Percentiles rank a stretch among this genome's conserved stretches.
These are phyloP conservation scores for Huntiella abstrusa DNA, from an alignment of 2,329 filamentous ascomycete species.

Conservation along the genomic window DNA sequence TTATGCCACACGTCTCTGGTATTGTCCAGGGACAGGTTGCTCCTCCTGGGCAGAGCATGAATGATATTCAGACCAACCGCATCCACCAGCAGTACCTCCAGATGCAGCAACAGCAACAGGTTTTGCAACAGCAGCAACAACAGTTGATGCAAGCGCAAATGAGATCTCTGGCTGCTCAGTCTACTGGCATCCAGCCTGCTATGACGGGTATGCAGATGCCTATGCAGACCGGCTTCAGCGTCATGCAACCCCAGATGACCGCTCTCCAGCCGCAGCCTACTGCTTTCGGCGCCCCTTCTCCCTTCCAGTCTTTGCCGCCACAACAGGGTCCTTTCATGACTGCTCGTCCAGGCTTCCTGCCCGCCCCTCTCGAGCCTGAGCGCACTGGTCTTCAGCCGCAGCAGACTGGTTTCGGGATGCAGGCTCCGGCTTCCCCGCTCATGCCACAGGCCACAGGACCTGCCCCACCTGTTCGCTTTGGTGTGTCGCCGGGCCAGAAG, in stretches of 20 bases:
- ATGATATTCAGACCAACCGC: slow-evolving; percentile 49
- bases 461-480: slow-evolving; percentile 74
- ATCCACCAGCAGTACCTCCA: slow-evolving; percentile 41
- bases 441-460: slow-evolving; percentile 37
- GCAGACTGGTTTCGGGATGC: slow-evolving; percentile 16
- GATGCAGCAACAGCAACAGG: slow-evolving; percentile 25
- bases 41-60: slow-evolving; percentile 56
- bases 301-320: slow-evolving; percentile 8
- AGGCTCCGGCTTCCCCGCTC: slow-evolving; percentile 5
- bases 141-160: slow-evolving; percentile 22
- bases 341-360: slow-evolving; percentile 24
- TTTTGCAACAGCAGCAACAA: slow-evolving; percentile 21
- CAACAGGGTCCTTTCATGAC: slow-evolving; percentile 10
- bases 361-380: slow-evolving; percentile 40
- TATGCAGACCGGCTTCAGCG: slow-evolving; percentile 22
- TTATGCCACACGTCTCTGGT: slow-evolving; percentile 76
- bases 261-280: slow-evolving; percentile 26
- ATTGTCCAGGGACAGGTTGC: slow-evolving; percentile 42
- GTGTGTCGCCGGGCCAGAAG: slow-evolving; percentile 56
- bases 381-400: slow-evolving; percentile 27
- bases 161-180: slow-evolving; percentile 16
- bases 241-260: slow-evolving; percentile 43
- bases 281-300: slow-evolving; percentile 26
- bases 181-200: slow-evolving; percentile 27
- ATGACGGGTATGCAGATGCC: slow-evolving; percentile 25